A percentile compares a stretch with the other conserved stretches of the same genome.
Evolutionary conservation across 768 basidiomycete species (phyloP).

Genomic region (Rossbeevera mucosa): DNA sequence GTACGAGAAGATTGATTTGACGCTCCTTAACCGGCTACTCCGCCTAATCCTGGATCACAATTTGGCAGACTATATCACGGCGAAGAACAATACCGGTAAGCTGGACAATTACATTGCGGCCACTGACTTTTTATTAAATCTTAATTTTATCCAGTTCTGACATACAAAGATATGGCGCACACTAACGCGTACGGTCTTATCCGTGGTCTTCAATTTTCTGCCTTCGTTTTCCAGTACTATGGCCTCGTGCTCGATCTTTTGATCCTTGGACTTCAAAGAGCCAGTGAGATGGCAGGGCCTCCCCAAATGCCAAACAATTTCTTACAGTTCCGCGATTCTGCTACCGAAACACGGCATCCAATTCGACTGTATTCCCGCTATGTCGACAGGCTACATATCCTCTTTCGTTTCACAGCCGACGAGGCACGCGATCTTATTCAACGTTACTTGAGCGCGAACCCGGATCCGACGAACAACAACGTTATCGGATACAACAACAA

Average conservation of each 20-base stretch:
- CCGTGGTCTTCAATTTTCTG: slow-evolving; percentile 95
- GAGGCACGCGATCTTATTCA: slow-evolving; percentile 97
- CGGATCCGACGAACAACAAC: slow-evolving; percentile 98
- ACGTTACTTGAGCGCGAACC: slow-evolving; percentile 93
- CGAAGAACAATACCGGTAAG: slow-evolving; percentile 91
- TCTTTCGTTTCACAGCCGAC: slow-evolving; percentile 97
- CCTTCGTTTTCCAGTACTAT: slow-evolving; percentile 99
- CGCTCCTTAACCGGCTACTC: slow-evolving; percentile 89
- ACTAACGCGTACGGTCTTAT: slow-evolving; percentile 97
- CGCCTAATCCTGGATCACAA: slow-evolving; percentile 98
- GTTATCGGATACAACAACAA: slow-evolving; percentile 99
- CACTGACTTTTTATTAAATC: slow-evolving; percentile 8
- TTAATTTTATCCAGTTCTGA: slow-evolving; percentile 46
- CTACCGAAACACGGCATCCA: slow-evolving; percentile 96
- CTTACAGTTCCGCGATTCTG: slow-evolving; percentile 91
- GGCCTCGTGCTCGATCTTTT: slow-evolving; percentile 93
- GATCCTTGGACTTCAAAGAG: slow-evolving; percentile 94
- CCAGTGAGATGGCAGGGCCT: slow-evolving; percentile 98
- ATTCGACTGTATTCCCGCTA: slow-evolving; percentile 97
- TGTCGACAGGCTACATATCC: slow-evolving; percentile 89
- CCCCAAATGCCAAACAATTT: slow-evolving; percentile 98
- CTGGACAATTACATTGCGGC: not conserved
- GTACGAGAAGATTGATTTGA: slow-evolving; percentile 98
- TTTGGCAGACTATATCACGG: slow-evolving; percentile 97
- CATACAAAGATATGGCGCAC: slow-evolving; percentile 98